These are phyloP conservation scores for Cornus kousa DNA, from an alignment of 148 eudicot genomes.

Conservation along the genomic window DNA sequence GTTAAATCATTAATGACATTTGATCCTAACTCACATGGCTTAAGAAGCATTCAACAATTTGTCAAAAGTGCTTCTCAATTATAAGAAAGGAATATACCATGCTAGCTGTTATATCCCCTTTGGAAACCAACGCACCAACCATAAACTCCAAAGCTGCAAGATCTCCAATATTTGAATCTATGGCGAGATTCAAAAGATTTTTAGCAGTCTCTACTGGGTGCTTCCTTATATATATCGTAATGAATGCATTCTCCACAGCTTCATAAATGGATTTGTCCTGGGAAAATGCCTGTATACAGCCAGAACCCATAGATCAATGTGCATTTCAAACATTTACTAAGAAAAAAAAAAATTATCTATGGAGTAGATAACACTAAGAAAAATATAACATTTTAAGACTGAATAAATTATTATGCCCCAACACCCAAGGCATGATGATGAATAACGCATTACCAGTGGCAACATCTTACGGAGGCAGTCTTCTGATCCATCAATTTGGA, in stretches of 20 bases:
- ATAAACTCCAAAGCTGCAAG: constrained; percentile 89
- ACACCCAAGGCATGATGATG: constrained; percentile 3
- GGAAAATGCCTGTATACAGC: constrained; percentile 69
- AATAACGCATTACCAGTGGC: constrained; percentile 65
- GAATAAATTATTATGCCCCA: neutral
- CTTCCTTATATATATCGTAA: constrained; percentile 77
- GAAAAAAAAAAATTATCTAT: too few relatives aligned
- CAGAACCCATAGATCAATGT: constrained; percentile 10
- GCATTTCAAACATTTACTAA: neutral
- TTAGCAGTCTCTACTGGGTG: constrained; percentile 82
- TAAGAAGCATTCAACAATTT: neutral
- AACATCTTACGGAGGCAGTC: constrained; percentile 91
- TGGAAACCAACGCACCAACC: constrained; percentile 72
- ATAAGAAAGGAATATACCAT: constrained; percentile 42
- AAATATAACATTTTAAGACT: neutral
- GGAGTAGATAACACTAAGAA: neutral
- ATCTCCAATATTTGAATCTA: constrained; percentile 89
- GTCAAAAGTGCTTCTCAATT: neutral
- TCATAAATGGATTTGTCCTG: constrained; percentile 90
- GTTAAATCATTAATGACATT: neutral
- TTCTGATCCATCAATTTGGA: constrained; percentile 94
- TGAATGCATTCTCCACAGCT: constrained; percentile 95
- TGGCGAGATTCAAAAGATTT: constrained; percentile 72
- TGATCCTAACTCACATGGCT: neutral
- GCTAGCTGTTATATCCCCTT: constrained; percentile 76